Evolutionary conservation across 139 green algal species (phyloP).

Genomic region (Closterium sp.): DNA sequence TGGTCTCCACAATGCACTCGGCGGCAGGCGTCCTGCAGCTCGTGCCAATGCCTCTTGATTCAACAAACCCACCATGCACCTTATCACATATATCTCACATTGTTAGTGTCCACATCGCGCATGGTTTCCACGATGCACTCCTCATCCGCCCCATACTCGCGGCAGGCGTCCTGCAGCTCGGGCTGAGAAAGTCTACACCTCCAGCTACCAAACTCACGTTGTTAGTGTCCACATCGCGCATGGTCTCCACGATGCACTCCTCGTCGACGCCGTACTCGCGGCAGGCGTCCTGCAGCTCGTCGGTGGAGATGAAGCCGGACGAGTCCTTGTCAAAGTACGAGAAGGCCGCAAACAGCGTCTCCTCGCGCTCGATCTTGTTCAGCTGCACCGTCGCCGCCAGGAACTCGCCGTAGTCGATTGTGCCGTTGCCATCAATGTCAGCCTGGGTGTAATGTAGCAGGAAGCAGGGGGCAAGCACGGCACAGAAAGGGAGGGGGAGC

Average conservation of each 20-base stretch:
- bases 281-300: conserved; percentile 36
- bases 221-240: conserved; percentile 44
- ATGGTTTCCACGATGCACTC: conserved; percentile 37
- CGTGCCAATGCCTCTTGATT: no score
- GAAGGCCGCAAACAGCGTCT: conserved; percentile 55
- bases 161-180: conserved; percentile 22
- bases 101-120: conserved; percentile 33
- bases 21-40: conserved; percentile 25
- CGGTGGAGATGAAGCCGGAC: conserved; percentile 39
- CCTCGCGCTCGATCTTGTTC: conserved; percentile 53
- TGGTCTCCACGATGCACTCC: conserved; percentile 34
- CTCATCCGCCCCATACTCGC: conserved; percentile 2
- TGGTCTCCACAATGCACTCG: conserved; percentile 24
- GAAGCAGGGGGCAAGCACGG: no score
- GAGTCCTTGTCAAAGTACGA: conserved; percentile 48
- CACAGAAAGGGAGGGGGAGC: not conserved
- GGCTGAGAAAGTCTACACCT: no score
- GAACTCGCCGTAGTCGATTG: conserved; percentile 89
- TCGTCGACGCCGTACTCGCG: conserved; percentile 13
- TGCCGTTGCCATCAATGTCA: conserved; percentile 59
- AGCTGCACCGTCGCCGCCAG: conserved; percentile 65
- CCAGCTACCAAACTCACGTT: conserved; percentile 1
- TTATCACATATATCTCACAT: no score
- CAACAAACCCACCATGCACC: no score
- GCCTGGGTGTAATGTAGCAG: no score